A percentile compares a stretch with the other conserved stretches of the same genome.
Evolutionary conservation across 768 basidiomycete genomes (phyloP).

Genomic region (Tricholoma sp.): DNA sequence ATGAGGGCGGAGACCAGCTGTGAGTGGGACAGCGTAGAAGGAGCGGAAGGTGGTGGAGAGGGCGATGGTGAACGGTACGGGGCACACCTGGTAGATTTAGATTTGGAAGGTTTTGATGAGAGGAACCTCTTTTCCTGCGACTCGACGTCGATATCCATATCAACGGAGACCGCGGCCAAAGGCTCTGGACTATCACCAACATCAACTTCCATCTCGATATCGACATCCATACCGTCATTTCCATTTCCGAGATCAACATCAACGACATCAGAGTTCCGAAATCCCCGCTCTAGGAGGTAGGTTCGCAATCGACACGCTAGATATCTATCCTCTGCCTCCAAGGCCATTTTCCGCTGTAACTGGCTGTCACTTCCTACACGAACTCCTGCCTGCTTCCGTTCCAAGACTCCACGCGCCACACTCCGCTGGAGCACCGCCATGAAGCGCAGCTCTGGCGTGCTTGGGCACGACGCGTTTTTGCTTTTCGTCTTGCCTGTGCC

Average conservation of each 20-base stretch:
- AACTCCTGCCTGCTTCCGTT: neutral
- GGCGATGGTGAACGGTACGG: neutral
- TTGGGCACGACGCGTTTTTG: neutral
- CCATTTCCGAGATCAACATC: conserved; percentile 4
- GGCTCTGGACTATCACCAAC: conserved; percentile 4
- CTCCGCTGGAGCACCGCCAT: conserved; percentile 16
- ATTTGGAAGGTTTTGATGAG: conserved; percentile 4
- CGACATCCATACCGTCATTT: conserved; percentile 11
- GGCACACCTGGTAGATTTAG: conserved; percentile 4
- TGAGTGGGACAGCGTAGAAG: neutral
- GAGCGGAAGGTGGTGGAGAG: neutral
- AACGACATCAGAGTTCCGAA: conserved; percentile 10
- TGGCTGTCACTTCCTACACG: neutral
- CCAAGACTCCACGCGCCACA: conserved; percentile 12
- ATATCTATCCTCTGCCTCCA: conserved; percentile 15
- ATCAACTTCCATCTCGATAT: conserved; percentile 11
- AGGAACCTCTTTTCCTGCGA: conserved; percentile 1
- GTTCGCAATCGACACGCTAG: conserved; percentile 16
- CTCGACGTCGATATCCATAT: conserved; percentile 20
- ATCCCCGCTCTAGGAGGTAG: conserved; percentile 12
- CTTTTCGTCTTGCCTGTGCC: neutral
- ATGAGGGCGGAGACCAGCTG: conserved; percentile 15
- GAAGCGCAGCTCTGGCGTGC: conserved; percentile 13
- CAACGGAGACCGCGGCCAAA: conserved; percentile 8
- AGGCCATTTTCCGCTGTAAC: neutral